Evolutionary conservation across 2,329 filamentous ascomycete genomes (phyloP).

Genomic region (Gaeumannomyces sp.): DNA sequence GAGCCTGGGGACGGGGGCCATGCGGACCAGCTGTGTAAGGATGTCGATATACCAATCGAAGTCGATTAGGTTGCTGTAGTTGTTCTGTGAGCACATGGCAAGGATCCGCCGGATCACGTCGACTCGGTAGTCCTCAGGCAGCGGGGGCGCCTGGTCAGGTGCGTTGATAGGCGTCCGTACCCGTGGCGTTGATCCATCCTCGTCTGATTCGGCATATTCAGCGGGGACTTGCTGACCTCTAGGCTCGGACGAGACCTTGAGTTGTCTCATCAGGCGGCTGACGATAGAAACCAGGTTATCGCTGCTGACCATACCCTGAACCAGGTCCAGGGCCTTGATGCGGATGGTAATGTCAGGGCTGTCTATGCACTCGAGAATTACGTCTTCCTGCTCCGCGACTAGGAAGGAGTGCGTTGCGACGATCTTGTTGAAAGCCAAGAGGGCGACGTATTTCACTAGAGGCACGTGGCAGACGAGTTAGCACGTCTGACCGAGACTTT

Average conservation of each 20-base stretch:
- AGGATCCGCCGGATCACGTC: constrained; percentile 80
- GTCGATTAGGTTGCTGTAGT: constrained; percentile 77
- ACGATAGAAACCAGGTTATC: constrained; percentile 83
- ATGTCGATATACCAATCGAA: constrained; percentile 98
- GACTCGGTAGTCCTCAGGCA: constrained; percentile 80
- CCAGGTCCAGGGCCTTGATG: constrained; percentile 83
- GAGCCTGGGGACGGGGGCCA: constrained; percentile 48
- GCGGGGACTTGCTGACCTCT: neutral
- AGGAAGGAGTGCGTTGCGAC: constrained; percentile 81
- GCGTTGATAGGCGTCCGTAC: constrained; percentile 18
- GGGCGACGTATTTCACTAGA: constrained; percentile 92
- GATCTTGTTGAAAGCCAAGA: constrained; percentile 93
- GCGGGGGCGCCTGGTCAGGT: constrained; percentile 44
- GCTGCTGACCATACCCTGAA: constrained; percentile 85
- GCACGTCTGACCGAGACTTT: neutral
- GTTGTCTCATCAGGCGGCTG: constrained; percentile 78
- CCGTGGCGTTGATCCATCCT: constrained; percentile 28
- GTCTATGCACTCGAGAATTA: constrained; percentile 93
- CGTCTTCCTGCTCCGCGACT: constrained; percentile 88
- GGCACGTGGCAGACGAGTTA: constrained; percentile 3
- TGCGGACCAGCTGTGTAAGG: constrained; percentile 74
- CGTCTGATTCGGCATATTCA: constrained; percentile 22
- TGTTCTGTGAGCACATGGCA: constrained; percentile 83
- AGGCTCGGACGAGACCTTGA: constrained; percentile 58
- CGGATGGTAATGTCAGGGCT: constrained; percentile 94